phyloP scores from a whole-genome alignment of 2,329 filamentous ascomycete genomes.

The Acephala macrosclerotiorum region DNA sequence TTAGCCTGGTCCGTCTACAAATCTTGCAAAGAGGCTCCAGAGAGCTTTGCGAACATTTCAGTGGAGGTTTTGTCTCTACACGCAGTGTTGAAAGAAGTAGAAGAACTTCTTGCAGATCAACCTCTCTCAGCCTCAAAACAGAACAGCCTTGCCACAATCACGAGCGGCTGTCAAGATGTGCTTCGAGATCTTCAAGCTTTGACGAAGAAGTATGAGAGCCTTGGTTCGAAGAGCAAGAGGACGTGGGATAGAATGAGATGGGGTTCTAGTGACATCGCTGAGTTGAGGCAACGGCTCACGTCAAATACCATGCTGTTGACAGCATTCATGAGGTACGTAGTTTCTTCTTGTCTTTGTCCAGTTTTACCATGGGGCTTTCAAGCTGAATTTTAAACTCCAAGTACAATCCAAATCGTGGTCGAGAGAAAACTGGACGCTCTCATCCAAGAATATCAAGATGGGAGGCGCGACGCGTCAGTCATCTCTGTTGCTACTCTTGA shows the following conservation, averaged over 20 bases:
- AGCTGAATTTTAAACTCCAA: neutral
- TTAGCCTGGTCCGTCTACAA: conserved; percentile 29
- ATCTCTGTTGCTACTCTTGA: conserved; percentile 16
- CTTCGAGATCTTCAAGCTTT: conserved; percentile 30
- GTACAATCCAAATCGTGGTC: conserved; percentile 7
- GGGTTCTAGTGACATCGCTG: conserved; percentile 33
- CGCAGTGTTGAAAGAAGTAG: conserved; percentile 24
- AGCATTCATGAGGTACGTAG: conserved; percentile 20
- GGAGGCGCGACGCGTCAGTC: conserved; percentile 14
- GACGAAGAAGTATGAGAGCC: conserved; percentile 27
- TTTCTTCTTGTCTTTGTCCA: neutral
- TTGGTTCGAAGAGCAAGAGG: conserved; percentile 24
- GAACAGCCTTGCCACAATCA: conserved; percentile 22
- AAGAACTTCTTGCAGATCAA: conserved; percentile 20
- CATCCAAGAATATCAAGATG: conserved; percentile 15
- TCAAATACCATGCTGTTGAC: conserved; percentile 39
- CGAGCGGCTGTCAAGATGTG: conserved; percentile 27
- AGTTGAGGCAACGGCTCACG: conserved; percentile 34
- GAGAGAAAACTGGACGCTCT: conserved; percentile 12
- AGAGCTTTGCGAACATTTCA: conserved; percentile 39
- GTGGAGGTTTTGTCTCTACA: conserved; percentile 30
- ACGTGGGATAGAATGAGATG: conserved; percentile 41
- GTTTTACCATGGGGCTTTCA: neutral
- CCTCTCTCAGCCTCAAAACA: conserved; percentile 8
- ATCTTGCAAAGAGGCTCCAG: conserved; percentile 40